phyloP scores from a whole-genome alignment of 345 rosid species.

The Eucalyptus sideroxylon region DNA sequence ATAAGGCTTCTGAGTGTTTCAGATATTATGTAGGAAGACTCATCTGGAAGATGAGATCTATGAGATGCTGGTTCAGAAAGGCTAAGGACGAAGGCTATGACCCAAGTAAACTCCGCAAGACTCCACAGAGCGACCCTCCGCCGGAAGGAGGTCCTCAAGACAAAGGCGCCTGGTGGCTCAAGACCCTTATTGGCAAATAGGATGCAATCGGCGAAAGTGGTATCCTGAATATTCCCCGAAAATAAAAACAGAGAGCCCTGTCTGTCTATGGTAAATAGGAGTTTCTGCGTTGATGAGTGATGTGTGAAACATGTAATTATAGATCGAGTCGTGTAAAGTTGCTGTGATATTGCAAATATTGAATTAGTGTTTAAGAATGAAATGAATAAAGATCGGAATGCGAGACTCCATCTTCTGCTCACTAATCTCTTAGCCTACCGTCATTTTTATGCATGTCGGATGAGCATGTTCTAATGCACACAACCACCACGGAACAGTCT shows the following conservation, averaged over 20 bases:
- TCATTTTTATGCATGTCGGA: neutral
- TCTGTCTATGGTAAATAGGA: neutral
- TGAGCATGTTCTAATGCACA: neutral
- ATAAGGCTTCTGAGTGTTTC: neutral
- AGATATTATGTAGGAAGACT: slow-evolving; percentile 66
- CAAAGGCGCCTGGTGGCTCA: slow-evolving; percentile 89
- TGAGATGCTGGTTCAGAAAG: slow-evolving; percentile 48
- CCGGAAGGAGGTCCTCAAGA: slow-evolving; percentile 39
- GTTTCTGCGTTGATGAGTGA: neutral
- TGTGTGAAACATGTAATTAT: neutral
- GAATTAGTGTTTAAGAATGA: neutral
- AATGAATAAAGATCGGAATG: neutral
- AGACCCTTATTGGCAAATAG: slow-evolving; percentile 53
- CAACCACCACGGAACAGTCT: neutral
- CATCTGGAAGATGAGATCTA: slow-evolving; percentile 51
- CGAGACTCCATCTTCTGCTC: neutral
- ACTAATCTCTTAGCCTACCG: neutral
- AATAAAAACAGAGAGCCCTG: neutral
- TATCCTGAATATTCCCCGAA: neutral
- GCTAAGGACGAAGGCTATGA: slow-evolving; percentile 57
- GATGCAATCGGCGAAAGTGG: neutral
- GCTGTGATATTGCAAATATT: neutral
- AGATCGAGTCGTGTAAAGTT: neutral
- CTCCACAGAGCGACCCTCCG: slow-evolving; percentile 67
- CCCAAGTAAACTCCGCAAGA: slow-evolving; percentile 65